These are phyloP conservation scores for Irpex sp. DNA, from an alignment of 1,284 basidiomycete genomes.

Conservation along the genomic window DNA sequence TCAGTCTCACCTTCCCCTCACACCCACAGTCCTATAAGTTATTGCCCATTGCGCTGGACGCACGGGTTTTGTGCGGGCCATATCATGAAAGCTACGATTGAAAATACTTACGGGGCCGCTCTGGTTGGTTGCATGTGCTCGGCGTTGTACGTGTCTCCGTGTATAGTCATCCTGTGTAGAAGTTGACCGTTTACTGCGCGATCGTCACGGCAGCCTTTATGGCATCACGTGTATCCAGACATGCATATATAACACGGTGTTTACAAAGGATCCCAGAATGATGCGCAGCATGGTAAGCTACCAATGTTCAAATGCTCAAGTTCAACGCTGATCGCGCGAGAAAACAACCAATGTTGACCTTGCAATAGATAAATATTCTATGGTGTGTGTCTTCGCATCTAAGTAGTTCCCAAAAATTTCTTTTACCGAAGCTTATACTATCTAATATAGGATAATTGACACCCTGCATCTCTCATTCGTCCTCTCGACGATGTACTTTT, in stretches of 20 bases:
- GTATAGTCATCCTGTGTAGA: background rate
- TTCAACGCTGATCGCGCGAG: too few relatives aligned
- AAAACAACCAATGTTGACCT: background rate
- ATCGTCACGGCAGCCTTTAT: background rate
- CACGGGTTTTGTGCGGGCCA: background rate
- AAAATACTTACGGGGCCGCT: background rate
- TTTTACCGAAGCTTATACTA: background rate
- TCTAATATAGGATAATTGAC: background rate
- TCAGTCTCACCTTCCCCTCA: too few relatives aligned
- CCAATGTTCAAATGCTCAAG: background rate
- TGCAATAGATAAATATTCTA: background rate
- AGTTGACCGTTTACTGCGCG: background rate
- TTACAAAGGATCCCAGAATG: background rate
- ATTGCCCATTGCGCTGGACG: background rate
- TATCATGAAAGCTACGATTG: background rate
- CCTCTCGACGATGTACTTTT: background rate
- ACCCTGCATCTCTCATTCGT: background rate
- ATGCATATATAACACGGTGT: background rate
- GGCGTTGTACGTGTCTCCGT: background rate
- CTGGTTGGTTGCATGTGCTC: background rate
- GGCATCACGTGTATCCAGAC: background rate
- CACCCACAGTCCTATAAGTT: background rate
- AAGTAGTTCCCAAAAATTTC: background rate
- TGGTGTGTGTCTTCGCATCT: background rate
- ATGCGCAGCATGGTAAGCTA: background rate